Base-by-base conservation (phyloP, 257 asterid genomes). In the Solanum sitiens region DNA sequence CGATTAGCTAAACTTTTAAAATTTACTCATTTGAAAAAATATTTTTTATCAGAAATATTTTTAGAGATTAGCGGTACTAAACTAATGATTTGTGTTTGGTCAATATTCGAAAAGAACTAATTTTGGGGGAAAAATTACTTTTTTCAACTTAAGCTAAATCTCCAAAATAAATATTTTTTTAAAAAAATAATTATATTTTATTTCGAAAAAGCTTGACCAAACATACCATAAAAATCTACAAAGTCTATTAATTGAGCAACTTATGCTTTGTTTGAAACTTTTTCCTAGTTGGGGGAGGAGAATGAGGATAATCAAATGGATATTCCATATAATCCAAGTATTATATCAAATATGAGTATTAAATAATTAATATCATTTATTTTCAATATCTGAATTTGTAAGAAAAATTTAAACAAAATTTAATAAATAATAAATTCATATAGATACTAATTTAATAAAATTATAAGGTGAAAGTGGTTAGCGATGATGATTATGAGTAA, bases 51-150 rank as follows among this genome's bases (percentile, higher is more conserved):
- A n/a, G 1, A 63, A 63, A n/a, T n/a, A 1, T 8, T 63, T n/a
- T 63, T 9, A n/a, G 33, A 53, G n/a, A 21, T 50, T 15, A 15
- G 1, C 10, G 0, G 0, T 50, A 39, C 0, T 39, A 39, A 39
- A 39, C 0, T 39, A 7, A 39, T 1, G 0, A 50, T 50, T 50
- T 50, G 1, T 50, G 6, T 50, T 50, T 15, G 30, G 0, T 21
- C 68, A 8, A 61, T 21, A 21, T 61, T 23, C 0, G 6, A 63
- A 23, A 63, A 63, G 7, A 23, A 1, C 32, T n/a, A 39, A 37
- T 37, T 63, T 67, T 5, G 2, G 18, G 2, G n/a, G 25, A 32
- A 15, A 15, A 30, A 27, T 3, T 30, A 25, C 2, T 68, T 30
- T 68, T 30, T 71, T 3, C 39, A 7, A 2, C 6, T 30, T 71